A percentile compares a stretch with the other conserved stretches of the same genome.
These are phyloP conservation scores for Madurella fahalii DNA, from an alignment of 2,329 filamentous ascomycete genomes.

Conservation along the genomic window DNA sequence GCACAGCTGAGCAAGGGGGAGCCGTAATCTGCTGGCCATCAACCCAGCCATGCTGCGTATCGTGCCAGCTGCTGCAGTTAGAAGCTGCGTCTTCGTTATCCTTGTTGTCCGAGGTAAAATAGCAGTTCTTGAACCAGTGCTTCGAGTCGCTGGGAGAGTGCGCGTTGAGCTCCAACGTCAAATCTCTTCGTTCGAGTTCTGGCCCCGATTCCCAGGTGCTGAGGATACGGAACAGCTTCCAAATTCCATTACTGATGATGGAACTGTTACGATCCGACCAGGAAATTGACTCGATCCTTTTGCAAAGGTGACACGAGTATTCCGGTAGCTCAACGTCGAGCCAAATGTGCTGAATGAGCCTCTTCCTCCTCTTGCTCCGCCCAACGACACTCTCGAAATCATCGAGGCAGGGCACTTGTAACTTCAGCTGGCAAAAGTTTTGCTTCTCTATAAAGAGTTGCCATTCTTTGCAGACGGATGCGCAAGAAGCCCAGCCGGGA, in stretches of 20 bases:
- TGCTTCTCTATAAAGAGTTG: slow-evolving; percentile 29
- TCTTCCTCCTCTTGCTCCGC: slow-evolving; percentile 15
- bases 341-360: slow-evolving; percentile 31
- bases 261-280: background rate
- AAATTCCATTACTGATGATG: slow-evolving; percentile 23
- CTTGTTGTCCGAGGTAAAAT: slow-evolving; percentile 26
- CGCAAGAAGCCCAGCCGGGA: slow-evolving; percentile 31
- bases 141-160: slow-evolving; percentile 34
- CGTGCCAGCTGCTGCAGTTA: slow-evolving; percentile 24
- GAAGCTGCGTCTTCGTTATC: slow-evolving; percentile 12
- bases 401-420: slow-evolving; percentile 26
- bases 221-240: slow-evolving; percentile 32
- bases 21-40: slow-evolving; percentile 25
- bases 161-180: slow-evolving; percentile 34
- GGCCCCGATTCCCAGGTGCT: slow-evolving; percentile 26
- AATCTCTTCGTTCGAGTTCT: slow-evolving; percentile 1
- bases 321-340: slow-evolving; percentile 30
- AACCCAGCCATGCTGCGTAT: slow-evolving; percentile 32
- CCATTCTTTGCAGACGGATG: slow-evolving; percentile 36
- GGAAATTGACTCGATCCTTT: background rate
- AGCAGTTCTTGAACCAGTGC: slow-evolving; percentile 33
- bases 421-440: slow-evolving; percentile 30
- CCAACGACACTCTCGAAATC: slow-evolving; percentile 22
- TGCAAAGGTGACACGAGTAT: slow-evolving; percentile 26
- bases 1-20: slow-evolving; percentile 25